Percentiles rank a stretch among this genome's conserved stretches.
Evolutionary conservation across 169 alveolate genomes (phyloP).

Genomic region (Plasmodium adleri): DNA sequence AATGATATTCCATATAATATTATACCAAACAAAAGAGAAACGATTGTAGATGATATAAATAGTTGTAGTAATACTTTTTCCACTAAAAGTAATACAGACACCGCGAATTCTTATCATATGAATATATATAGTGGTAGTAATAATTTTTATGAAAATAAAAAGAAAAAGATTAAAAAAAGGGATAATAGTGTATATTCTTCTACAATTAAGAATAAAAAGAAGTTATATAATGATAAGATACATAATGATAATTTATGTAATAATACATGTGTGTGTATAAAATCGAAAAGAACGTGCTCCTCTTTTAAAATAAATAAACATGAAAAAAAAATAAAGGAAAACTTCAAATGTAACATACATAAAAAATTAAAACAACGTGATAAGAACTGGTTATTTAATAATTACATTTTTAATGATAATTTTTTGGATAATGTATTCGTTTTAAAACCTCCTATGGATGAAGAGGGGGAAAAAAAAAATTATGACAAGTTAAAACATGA

Average conservation of each 20-base stretch:
- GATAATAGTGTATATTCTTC: background rate
- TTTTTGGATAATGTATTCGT: too few species aligned
- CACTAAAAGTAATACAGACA: background rate
- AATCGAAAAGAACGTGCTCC: background rate
- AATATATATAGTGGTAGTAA: background rate
- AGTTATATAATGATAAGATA: too few species aligned
- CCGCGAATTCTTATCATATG: background rate
- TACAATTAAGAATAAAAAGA: too few species aligned
- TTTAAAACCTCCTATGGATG: too few species aligned
- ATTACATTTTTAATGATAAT: too few species aligned
- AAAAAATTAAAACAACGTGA: background rate
- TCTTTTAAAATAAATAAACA: background rate
- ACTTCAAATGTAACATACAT: background rate
- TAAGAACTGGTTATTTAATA: background rate
- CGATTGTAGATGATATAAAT: background rate
- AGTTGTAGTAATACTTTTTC: background rate
- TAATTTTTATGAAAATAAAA: background rate
- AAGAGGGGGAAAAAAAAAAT: too few species aligned
- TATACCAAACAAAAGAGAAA: background rate
- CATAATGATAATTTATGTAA: too few species aligned
- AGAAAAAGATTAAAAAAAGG: background rate
- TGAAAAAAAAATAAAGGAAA: background rate
- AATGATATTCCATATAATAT: too few species aligned
- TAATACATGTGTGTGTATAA: too few species aligned
- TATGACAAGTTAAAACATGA: slow-evolving; percentile 2